Base-by-base conservation (phyloP, 2,329 filamentous ascomycete species). In the Calonectria hongkongensis region DNA sequence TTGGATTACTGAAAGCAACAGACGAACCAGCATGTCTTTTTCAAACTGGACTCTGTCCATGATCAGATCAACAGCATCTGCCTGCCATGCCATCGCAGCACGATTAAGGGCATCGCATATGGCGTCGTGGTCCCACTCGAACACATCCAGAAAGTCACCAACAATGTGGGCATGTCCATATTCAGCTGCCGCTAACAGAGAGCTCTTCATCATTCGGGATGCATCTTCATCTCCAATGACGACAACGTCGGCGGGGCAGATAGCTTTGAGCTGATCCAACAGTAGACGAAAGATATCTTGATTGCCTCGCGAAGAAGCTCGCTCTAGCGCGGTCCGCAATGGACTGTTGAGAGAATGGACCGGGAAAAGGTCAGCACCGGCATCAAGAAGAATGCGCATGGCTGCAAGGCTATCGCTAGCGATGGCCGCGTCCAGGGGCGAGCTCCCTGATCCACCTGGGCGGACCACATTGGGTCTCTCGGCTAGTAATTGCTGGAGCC, bases 1-100 rank as follows among this genome's bases (percentile, higher is more conserved):
- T 47, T 7, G 18, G 43, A 47, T 21, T 18, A 21, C 43, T 47
- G 6, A 5, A 47, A 47, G 43, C 43, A 47, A 18, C 1, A 47
- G 18, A 9, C 18, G 18, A 21, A 9, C 5, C 43, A 47, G 18
- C 18, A 21, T 8, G 43, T 21, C 16, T 21, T 47, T 47, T 9
- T 47, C 43, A 47, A 47, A 21, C 18, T 47, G 43, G 18, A 47
- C 43, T 47, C 43, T 47, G 43, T 47, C 43, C 43, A 47, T 47
- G 43, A 47, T 47, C 43, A 47, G 9, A 47, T 47, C 43, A 21
- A 47, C 43, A 47, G 43, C 16, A 21, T 47, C 43, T 21, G 43
- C 18, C 18, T 47, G 2, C 43, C 43, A 47, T 21, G n/a, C 18
- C 43, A 21, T 21, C 10, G n/a, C 43, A 21, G 43, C 43, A 47